phyloP scores from a whole-genome alignment of 306 rosid genomes.

The Inga leiocalycina region DNA sequence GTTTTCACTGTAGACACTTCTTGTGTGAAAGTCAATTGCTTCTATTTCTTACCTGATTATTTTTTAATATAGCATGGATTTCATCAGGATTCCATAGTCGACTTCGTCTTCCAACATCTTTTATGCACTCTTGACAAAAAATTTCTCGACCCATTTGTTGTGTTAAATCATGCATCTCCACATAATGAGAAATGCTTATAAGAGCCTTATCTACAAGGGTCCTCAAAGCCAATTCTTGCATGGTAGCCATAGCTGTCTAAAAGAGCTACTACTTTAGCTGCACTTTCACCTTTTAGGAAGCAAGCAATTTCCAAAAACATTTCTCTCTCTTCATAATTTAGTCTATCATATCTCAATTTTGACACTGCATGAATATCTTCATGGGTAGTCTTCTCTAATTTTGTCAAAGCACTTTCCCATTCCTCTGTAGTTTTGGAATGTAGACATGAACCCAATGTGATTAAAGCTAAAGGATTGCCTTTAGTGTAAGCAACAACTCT shows the following conservation, averaged over 20 bases:
- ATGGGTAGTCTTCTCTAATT: background rate
- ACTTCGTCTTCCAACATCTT: slow-evolving; percentile 32
- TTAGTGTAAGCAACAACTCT: background rate
- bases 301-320: slow-evolving; percentile 7
- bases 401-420: background rate
- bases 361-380: background rate
- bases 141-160: slow-evolving; percentile 39
- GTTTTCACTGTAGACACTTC: no score
- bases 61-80: slow-evolving; percentile 25
- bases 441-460: background rate
- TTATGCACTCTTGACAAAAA: slow-evolving; percentile 24
- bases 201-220: slow-evolving; percentile 29
- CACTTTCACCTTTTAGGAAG: background rate
- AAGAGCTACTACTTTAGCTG: background rate
- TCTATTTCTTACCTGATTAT: slow-evolving; percentile 23
- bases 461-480: slow-evolving; percentile 3
- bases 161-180: slow-evolving; percentile 40
- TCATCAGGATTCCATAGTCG: slow-evolving; percentile 32
- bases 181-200: background rate
- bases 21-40: no score
- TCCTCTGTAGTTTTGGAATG: background rate
- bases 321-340: background rate
- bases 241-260: slow-evolving; percentile 26
- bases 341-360: slow-evolving; percentile 10
- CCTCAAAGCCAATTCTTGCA: background rate